These are phyloP conservation scores for Xylaria grammica DNA, from an alignment of 495 filamentous ascomycete genomes.

Conservation along the genomic window DNA sequence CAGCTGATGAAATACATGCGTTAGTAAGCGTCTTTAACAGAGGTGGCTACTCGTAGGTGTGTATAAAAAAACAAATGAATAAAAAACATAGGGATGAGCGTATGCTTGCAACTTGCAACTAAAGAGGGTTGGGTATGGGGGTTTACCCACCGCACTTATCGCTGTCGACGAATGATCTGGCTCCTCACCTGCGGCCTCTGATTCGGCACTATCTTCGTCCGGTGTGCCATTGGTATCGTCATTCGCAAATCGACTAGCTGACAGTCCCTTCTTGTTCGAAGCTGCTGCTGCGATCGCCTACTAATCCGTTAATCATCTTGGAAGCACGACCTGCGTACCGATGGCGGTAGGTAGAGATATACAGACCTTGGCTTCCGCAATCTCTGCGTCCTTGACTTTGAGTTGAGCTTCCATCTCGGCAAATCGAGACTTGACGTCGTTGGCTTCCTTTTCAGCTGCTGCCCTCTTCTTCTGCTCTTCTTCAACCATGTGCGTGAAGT, in stretches of 20 bases:
- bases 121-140: slow-evolving; percentile 33
- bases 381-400: slow-evolving; percentile 59
- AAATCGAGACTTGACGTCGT: slow-evolving; percentile 42
- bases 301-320: slow-evolving; percentile 25
- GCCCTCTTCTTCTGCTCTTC: slow-evolving; percentile 52
- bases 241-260: slow-evolving; percentile 52
- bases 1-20: slow-evolving; percentile 44
- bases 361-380: slow-evolving; percentile 58
- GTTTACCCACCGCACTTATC: slow-evolving; percentile 61
- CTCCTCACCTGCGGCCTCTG: slow-evolving; percentile 57
- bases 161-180: slow-evolving; percentile 60
- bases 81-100: slow-evolving; percentile 15
- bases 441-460: slow-evolving; percentile 44
- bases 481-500: slow-evolving; percentile 53
- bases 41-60: background rate
- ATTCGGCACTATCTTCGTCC: slow-evolving; percentile 29
- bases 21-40: slow-evolving; percentile 25
- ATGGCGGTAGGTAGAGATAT: background rate
- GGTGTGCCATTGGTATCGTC: slow-evolving; percentile 30
- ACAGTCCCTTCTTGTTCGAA: slow-evolving; percentile 44
- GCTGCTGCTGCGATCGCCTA: slow-evolving; percentile 36
- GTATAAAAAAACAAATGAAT: slow-evolving; percentile 13
- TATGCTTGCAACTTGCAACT: slow-evolving; percentile 43
- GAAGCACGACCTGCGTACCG: background rate
- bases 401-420: slow-evolving; percentile 53